phyloP scores from a whole-genome alignment of 345 rosid genomes.

The Bruguiera gymnorhiza region DNA sequence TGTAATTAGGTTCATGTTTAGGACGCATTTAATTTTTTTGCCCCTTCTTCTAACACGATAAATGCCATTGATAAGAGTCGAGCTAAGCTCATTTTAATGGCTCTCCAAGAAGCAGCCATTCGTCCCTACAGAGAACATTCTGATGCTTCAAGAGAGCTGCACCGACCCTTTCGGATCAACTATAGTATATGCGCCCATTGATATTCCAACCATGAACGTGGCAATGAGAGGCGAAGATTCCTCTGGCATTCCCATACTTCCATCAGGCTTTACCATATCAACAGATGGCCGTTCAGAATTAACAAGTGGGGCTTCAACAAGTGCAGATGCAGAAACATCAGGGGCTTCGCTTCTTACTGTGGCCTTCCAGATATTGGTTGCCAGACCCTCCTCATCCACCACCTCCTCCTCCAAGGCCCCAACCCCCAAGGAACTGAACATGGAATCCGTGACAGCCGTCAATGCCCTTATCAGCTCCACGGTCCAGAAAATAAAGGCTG shows the following conservation, averaged over 20 bases:
- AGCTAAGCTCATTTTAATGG: too few species aligned
- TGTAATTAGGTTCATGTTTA: too few species aligned
- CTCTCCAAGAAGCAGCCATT: slow-evolving; percentile 27
- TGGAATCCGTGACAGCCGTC: slow-evolving; percentile 48
- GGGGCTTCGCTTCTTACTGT: slow-evolving; percentile 52
- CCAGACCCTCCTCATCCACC: slow-evolving; percentile 16
- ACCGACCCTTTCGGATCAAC: slow-evolving; percentile 44
- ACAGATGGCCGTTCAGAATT: slow-evolving; percentile 33
- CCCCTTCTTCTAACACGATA: too few species aligned
- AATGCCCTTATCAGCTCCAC: slow-evolving; percentile 55
- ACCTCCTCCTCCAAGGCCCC: background rate
- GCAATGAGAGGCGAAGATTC: slow-evolving; percentile 40
- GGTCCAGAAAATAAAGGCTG: slow-evolving; percentile 43
- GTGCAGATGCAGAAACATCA: slow-evolving; percentile 1
- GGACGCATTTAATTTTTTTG: too few species aligned
- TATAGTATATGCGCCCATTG: slow-evolving; percentile 63
- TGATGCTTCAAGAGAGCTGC: slow-evolving; percentile 62
- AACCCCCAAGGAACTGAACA: slow-evolving; percentile 20
- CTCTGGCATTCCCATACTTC: slow-evolving; percentile 45
- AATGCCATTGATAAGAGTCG: too few species aligned
- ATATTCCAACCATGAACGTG: slow-evolving; percentile 27
- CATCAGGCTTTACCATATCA: slow-evolving; percentile 69
- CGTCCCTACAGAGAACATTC: slow-evolving; percentile 24
- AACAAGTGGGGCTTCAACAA: slow-evolving; percentile 13
- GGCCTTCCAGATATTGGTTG: slow-evolving; percentile 57